Conservation (phyloP, 495 filamentous ascomycete genomes). For the Penicillium longicatenatum region DNA sequence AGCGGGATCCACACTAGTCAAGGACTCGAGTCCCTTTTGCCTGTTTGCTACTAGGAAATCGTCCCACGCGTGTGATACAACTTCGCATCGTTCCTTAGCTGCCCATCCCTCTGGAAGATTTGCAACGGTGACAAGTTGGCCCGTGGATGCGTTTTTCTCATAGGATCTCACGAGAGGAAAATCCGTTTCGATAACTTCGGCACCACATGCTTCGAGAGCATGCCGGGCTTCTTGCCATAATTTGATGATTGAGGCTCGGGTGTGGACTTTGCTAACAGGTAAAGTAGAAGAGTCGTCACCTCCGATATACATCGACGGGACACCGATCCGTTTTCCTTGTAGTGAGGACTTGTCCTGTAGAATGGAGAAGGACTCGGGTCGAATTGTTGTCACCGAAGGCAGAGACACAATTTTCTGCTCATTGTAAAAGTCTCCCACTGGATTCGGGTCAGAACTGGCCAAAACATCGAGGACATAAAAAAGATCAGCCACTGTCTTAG, state of each 20-base stretch:
- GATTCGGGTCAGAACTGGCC: constrained; percentile 27
- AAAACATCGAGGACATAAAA: constrained; percentile 36
- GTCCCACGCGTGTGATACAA: constrained; percentile 39
- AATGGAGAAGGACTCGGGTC: constrained; percentile 25
- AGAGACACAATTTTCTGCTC: constrained; percentile 31
- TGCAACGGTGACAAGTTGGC: constrained; percentile 35
- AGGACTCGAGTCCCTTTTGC: constrained; percentile 27
- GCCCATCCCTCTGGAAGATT: constrained; percentile 36
- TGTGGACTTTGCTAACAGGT: constrained; percentile 24
- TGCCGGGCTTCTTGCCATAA: constrained; percentile 32
- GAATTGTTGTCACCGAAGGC: constrained; percentile 27
- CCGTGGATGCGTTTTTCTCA: constrained; percentile 30
- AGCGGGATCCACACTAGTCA: constrained; percentile 31
- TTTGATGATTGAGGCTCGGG: constrained; percentile 32
- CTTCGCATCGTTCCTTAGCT: constrained; percentile 35
- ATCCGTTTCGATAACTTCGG: constrained; percentile 35
- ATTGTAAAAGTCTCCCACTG: constrained; percentile 38
- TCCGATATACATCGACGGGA: constrained; percentile 40
- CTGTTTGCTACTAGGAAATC: constrained; percentile 33
- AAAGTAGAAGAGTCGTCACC: constrained; percentile 23
- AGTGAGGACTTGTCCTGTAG: constrained; percentile 23
- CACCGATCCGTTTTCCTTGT: constrained; percentile 33
- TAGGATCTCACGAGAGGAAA: constrained; percentile 36
- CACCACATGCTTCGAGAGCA: constrained; percentile 31
- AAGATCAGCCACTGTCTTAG: constrained; percentile 34